Conservation (phyloP, 176 grass and related monocot genomes). For the Hyparrhenia diplandra region DNA sequence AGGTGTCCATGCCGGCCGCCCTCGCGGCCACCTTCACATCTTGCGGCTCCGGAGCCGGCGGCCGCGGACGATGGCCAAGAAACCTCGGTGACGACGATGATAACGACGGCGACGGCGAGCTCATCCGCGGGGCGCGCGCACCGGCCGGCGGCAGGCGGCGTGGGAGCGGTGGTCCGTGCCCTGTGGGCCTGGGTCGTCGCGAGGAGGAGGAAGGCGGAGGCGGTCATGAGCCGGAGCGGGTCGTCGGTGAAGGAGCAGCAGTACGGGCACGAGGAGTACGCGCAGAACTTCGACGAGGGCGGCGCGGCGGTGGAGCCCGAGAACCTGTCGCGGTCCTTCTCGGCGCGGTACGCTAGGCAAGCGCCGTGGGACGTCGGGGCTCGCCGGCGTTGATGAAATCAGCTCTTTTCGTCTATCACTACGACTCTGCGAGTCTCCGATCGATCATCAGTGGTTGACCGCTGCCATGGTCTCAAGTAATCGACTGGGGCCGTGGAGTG, state of each 20-base stretch:
- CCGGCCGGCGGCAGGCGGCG: background rate
- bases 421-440: no score
- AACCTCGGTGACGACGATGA: background rate
- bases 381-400: background rate
- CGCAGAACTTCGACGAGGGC: slow-evolving; percentile 75
- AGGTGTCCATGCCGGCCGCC: slow-evolving; percentile 21
- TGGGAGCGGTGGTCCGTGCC: background rate
- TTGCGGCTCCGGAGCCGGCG: background rate
- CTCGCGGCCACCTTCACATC: slow-evolving; percentile 1
- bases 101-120: background rate
- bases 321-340: slow-evolving; percentile 54
- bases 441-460: background rate
- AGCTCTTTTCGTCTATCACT: background rate
- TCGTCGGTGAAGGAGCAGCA: slow-evolving; percentile 1
- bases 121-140: background rate
- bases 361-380: background rate
- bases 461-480: no score
- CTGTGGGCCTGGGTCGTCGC: slow-evolving; percentile 47
- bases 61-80: background rate
- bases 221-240: background rate
- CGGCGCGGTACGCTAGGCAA: slow-evolving; percentile 26
- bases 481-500: no score
- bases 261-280: slow-evolving; percentile 48
- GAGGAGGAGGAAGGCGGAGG: background rate
- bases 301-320: slow-evolving; percentile 40